Conservation (phyloP, 1,139 yeast species). For the Candida sp. region DNA sequence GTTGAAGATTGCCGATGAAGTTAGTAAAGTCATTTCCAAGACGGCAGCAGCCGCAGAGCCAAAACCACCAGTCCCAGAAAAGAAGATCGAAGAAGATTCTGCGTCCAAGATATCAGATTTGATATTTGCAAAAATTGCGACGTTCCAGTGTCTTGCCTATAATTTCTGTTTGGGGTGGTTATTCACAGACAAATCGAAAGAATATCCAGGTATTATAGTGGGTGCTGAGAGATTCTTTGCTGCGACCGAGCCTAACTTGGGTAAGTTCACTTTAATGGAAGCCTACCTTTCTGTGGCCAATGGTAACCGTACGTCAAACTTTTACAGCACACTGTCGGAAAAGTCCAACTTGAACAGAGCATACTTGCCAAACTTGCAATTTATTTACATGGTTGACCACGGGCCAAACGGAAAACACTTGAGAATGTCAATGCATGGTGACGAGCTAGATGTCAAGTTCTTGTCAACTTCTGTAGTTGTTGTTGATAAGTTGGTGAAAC, state of each 20-base stretch:
- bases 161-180: constrained; percentile 82
- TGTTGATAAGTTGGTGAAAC: constrained; percentile 49
- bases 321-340: constrained; percentile 53
- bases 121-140: constrained; percentile 40
- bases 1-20: constrained; percentile 25
- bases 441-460: constrained; percentile 66
- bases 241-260: constrained; percentile 61
- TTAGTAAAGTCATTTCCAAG: constrained; percentile 7
- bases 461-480: constrained; percentile 55
- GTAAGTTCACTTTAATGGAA: constrained; percentile 66
- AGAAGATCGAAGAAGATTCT: neutral
- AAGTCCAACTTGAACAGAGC: constrained; percentile 59
- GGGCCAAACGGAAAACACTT: constrained; percentile 33
- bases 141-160: constrained; percentile 65
- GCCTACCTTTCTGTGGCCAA: constrained; percentile 71
- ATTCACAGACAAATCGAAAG: constrained; percentile 47
- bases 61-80: neutral
- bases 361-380: constrained; percentile 68
- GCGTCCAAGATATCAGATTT: neutral
- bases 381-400: constrained; percentile 51
- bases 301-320: constrained; percentile 56
- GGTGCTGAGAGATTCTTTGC: constrained; percentile 79
- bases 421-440: constrained; percentile 60
- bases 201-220: constrained; percentile 68
- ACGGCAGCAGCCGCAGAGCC: neutral